Evolutionary conservation across 192 early-diverging fungal species (phyloP).

Genomic region (Lobosporangium transversale): DNA sequence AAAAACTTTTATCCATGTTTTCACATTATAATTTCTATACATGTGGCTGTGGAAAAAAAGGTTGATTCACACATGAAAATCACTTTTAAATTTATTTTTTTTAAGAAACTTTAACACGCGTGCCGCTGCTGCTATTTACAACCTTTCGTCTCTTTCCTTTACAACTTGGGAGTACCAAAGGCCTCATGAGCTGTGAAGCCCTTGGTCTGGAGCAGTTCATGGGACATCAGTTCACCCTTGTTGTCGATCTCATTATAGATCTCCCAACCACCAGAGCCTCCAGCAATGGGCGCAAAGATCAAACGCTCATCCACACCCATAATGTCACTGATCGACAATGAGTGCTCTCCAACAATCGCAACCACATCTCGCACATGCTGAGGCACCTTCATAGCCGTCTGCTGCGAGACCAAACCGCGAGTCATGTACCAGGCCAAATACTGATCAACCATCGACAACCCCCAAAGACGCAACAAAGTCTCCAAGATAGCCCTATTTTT

Average conservation of each 20-base stretch:
- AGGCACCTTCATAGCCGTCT: slow-evolving; percentile 56
- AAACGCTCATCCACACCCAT: slow-evolving; percentile 68
- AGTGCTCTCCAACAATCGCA: slow-evolving; percentile 62
- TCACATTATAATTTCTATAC: too few relatives aligned
- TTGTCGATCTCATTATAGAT: slow-evolving; percentile 73
- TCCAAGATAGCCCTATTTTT: slow-evolving; percentile 46
- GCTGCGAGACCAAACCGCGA: slow-evolving; percentile 57
- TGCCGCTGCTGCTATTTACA: not conserved
- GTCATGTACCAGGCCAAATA: slow-evolving; percentile 70
- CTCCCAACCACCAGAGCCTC: slow-evolving; percentile 66
- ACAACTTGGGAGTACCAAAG: slow-evolving; percentile 47
- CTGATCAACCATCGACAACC: slow-evolving; percentile 56
- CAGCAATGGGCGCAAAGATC: slow-evolving; percentile 77
- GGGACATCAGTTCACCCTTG: slow-evolving; percentile 61
- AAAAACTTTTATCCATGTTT: too few relatives aligned
- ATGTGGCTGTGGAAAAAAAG: not conserved
- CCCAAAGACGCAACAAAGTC: slow-evolving; percentile 62
- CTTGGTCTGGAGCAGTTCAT: slow-evolving; percentile 28
- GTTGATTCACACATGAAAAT: too few relatives aligned
- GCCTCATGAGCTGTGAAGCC: slow-evolving; percentile 49
- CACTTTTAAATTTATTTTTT: too few relatives aligned
- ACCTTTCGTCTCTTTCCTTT: slow-evolving; percentile 14
- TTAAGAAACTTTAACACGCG: not conserved
- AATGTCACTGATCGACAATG: slow-evolving; percentile 62
- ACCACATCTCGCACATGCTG: slow-evolving; percentile 59